A percentile compares a stretch with the other conserved stretches of the same genome.
Conservation (phyloP, 2,329 filamentous ascomycete genomes). For the Tolypocladium paradoxum region DNA sequence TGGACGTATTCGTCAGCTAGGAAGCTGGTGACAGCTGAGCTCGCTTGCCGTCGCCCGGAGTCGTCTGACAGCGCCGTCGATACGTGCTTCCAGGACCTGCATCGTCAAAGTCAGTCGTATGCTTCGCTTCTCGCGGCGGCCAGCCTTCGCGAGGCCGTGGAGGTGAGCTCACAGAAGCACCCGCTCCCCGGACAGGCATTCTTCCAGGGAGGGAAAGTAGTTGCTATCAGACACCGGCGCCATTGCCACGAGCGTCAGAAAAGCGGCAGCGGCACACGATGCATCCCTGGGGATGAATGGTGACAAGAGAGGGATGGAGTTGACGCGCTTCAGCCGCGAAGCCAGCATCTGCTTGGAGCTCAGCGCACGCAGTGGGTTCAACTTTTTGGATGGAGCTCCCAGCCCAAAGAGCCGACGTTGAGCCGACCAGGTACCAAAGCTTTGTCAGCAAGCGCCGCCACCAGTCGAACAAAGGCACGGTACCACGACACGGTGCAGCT, state of each 20-base stretch:
- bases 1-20: slow-evolving; percentile 59
- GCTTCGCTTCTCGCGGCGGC: slow-evolving; percentile 2
- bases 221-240: slow-evolving; percentile 56
- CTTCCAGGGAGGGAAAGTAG: slow-evolving; percentile 77
- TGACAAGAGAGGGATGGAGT: slow-evolving; percentile 16
- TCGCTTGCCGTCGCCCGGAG: slow-evolving; percentile 42
- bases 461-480: background rate
- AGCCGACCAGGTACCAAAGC: slow-evolving; percentile 8
- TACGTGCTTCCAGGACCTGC: slow-evolving; percentile 51
- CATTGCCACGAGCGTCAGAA: slow-evolving; percentile 52
- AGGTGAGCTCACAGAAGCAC: slow-evolving; percentile 59
- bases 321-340: slow-evolving; percentile 22
- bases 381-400: slow-evolving; percentile 20
- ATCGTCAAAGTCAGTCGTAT: slow-evolving; percentile 12
- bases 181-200: slow-evolving; percentile 71
- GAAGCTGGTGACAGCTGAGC: slow-evolving; percentile 52
- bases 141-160: background rate
- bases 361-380: background rate
- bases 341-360: slow-evolving; percentile 1
- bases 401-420: slow-evolving; percentile 11
- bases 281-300: slow-evolving; percentile 21
- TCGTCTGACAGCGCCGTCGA: slow-evolving; percentile 45
- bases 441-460: slow-evolving; percentile 2
- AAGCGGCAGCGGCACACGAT: slow-evolving; percentile 24
- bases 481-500: background rate